Evolutionary conservation across 495 filamentous ascomycete species (phyloP), one percentile per base, ranked within the genome.

Genomic region (Tuber calosporum): DNA sequence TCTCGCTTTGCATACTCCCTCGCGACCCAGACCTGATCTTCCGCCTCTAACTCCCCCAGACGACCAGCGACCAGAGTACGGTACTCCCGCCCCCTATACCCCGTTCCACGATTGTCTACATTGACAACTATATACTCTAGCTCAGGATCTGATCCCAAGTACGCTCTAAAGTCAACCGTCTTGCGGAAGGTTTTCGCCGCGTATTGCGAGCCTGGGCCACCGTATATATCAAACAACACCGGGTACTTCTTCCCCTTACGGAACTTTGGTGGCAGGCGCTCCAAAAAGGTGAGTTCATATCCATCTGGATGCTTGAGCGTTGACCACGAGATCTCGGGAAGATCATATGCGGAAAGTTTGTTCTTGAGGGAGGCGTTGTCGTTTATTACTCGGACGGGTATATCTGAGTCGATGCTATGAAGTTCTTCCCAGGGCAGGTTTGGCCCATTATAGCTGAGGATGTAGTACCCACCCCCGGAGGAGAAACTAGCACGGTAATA

Each of bases 91-190:
- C 87, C 87, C 66, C 86, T 85, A 74, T 74, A 84, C 0, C 86
- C 87, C 0, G 87, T 88, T 22, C 87, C 87, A 11, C 87, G 85
- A 75, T 86, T 86, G 74, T 89, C 87, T 22, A 89, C 85, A 0
- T 82, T 85, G 69, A 85, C 80, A n/a, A 86, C 83, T 73, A 88
- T 86, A 80, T 85, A 88, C 71, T 87, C 83, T 19, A 89, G 83
- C 67, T 88, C 87, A 0, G 86, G 87, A 75, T 89, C 87, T 1
- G 85, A 87, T 6, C 85, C 82, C 53, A 89, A 83, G 79, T 89
- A 89, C 4, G 84, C 81, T 20, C 83, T 82, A 85, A 84, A 89
- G 74, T 81, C 79, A 45, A 85, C 77, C 0, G 82, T 73, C 6
- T 30, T 13, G 8, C 82, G 75, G 75, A 86, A 86, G 0, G 79